These are phyloP conservation scores for Thraustochytrium sp. DNA, from an alignment of 352 stramenopile genomes.

Conservation along the genomic window DNA sequence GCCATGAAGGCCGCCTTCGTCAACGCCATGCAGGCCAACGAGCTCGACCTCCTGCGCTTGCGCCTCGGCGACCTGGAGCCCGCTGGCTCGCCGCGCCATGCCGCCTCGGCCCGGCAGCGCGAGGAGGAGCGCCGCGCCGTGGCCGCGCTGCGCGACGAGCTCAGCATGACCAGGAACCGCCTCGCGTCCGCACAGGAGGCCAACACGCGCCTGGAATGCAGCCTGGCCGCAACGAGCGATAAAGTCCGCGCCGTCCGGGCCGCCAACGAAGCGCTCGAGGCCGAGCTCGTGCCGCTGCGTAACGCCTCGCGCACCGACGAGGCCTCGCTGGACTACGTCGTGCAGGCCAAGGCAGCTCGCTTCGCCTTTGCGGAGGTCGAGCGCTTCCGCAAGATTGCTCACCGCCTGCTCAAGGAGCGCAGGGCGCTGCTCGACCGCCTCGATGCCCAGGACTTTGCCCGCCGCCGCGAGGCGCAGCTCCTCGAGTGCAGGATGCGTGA, in stretches of 20 bases:
- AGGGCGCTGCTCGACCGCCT: neutral
- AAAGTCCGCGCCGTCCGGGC: neutral
- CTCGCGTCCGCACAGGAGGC: neutral
- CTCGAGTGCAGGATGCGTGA: neutral
- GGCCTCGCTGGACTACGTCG: neutral
- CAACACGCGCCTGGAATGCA: neutral
- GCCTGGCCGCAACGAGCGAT: neutral
- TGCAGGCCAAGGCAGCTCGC: neutral
- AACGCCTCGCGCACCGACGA: too few species aligned
- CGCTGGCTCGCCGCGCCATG: too few species aligned
- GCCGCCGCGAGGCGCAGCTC: neutral
- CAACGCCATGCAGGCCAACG: neutral
- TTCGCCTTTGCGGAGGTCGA: neutral
- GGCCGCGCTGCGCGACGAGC: neutral
- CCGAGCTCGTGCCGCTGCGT: neutral
- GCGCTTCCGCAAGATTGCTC: neutral
- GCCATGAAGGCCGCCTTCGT: slow-evolving; percentile 1
- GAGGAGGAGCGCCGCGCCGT: neutral
- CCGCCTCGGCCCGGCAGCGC: too few species aligned
- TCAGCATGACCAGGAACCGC: neutral
- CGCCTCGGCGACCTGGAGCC: neutral
- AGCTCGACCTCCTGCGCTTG: neutral
- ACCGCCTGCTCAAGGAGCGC: neutral
- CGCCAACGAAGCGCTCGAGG: neutral
- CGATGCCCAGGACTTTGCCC: neutral